Percentiles rank a stretch among this genome's conserved stretches.
Conservation (phyloP, 2,329 filamentous ascomycete species). For the Colletotrichum tropicicola region DNA sequence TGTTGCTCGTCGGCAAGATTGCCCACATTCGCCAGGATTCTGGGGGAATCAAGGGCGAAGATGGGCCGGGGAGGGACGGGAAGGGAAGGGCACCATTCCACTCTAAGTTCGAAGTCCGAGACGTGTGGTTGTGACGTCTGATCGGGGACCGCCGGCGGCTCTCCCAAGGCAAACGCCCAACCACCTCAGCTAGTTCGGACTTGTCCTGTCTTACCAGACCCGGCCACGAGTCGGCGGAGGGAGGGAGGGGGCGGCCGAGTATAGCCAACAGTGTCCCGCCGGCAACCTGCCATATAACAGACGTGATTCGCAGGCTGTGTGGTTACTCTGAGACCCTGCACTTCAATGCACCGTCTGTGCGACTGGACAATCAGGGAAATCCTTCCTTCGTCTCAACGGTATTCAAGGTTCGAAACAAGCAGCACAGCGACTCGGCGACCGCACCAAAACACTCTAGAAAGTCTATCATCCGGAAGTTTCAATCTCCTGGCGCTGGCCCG, state of each 20-base stretch:
- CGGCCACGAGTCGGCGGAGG: neutral
- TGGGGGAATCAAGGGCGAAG: neutral
- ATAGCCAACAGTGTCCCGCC: neutral
- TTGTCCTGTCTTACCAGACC: neutral
- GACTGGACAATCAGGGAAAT: conserved; percentile 23
- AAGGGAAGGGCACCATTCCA: neutral
- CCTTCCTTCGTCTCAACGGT: conserved; percentile 14
- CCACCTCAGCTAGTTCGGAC: conserved; percentile 5
- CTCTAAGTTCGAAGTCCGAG: conserved; percentile 21
- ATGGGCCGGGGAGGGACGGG: neutral
- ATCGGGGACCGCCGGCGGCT: conserved; percentile 1
- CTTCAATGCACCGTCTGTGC: conserved; percentile 27
- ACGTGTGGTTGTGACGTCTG: conserved; percentile 16
- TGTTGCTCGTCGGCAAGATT: neutral
- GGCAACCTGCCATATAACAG: neutral
- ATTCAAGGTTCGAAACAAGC: conserved; percentile 28
- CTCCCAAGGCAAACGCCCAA: neutral
- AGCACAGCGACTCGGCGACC: conserved; percentile 19
- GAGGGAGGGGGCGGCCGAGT: neutral
- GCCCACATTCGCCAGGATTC: neutral
- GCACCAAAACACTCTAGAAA: conserved; percentile 28
- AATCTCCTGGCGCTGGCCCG: neutral
- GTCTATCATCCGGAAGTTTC: conserved; percentile 26
- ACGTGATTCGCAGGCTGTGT: conserved; percentile 4
- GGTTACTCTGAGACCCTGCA: conserved; percentile 11